Base-by-base conservation (phyloP, 2,329 filamentous ascomycete genomes). In the Xylaria sp. region DNA sequence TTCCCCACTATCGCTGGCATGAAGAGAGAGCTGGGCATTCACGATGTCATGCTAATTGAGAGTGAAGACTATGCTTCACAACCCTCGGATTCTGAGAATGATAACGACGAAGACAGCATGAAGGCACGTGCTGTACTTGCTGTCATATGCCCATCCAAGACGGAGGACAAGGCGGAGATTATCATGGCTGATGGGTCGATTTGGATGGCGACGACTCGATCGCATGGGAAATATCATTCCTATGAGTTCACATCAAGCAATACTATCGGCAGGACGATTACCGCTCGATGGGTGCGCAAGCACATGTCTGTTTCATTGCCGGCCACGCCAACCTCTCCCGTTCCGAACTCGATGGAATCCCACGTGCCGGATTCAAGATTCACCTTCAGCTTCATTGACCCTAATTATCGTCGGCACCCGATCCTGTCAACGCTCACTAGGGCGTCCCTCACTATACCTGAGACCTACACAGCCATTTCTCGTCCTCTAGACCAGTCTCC, bases 371-470 rank as follows among this genome's bases (percentile, higher is more conserved):
- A 83, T 52, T 76, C 74, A 59, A 85, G 84, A 69, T 92, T 87
- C 76, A 90, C 85, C 7, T 93, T 93, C 71, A 91, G 88, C 75
- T 84, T 91, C 63, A 86, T 93, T 67, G 84, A 89, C 66, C 83
- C 88, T 0, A 81, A 82, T 52, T 83, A 82, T 7, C 80, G 88
- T 39, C 83, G 87, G 10, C 90, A 93, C 69, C 89, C 90, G 3
- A 83, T 92, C 68, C 82, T 92, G 74, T 90, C 88, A 0, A 84
- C 81, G 1, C 78, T 93, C 50, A 86, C 83, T 2, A 80, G 80
- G 10, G 78, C 79, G 3, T 83, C 80, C 10, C 81, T 93, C 35
- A 85, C 90, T 54, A 82, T 93, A 52, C 83, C 85, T 61, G 86
- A 92, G 65, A 79, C 78, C 2, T 92, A 91, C 70, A 83, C 78